These are phyloP conservation scores for Kazachstania africana DNA, from an alignment of 805 yeast species.

Conservation along the genomic window DNA sequence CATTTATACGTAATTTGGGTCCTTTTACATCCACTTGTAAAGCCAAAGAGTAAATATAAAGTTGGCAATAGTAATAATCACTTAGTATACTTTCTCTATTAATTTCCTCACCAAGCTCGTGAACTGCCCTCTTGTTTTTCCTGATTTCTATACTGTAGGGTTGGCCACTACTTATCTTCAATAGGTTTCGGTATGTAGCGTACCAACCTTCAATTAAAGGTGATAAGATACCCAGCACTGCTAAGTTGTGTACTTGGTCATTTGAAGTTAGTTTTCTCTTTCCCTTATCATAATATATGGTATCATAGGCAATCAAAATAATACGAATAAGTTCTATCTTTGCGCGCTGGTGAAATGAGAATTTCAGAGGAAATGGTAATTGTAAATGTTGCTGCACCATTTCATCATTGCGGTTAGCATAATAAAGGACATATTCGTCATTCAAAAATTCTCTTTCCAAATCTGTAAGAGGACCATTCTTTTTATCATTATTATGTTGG, in stretches of 20 bases:
- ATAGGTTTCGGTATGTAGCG: slow-evolving; percentile 42
- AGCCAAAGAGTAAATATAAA: slow-evolving; percentile 78
- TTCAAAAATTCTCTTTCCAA: slow-evolving; percentile 22
- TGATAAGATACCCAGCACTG: slow-evolving; percentile 58
- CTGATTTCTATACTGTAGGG: slow-evolving; percentile 18
- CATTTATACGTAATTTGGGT: slow-evolving; percentile 44
- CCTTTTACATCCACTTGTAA: slow-evolving; percentile 35
- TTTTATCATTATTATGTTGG: slow-evolving; percentile 4
- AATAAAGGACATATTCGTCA: slow-evolving; percentile 24
- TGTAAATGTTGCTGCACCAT: slow-evolving; percentile 1
- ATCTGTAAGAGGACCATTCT: slow-evolving; percentile 10
- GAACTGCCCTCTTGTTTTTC: slow-evolving; percentile 23
- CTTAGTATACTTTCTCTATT: slow-evolving; percentile 64
- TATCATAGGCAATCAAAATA: slow-evolving; percentile 71
- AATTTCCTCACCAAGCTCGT: slow-evolving; percentile 28
- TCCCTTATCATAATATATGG: slow-evolving; percentile 59
- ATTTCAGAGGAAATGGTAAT: slow-evolving; percentile 30
- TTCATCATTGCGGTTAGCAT: slow-evolving; percentile 8
- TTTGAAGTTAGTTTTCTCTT: slow-evolving; percentile 29
- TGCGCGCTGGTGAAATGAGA: slow-evolving; percentile 58
- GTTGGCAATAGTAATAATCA: slow-evolving; percentile 74
- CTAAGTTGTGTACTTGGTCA: slow-evolving; percentile 53
- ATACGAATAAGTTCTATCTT: slow-evolving; percentile 70
- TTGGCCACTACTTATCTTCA: slow-evolving; percentile 21
- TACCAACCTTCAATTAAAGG: slow-evolving; percentile 77